Conservation (phyloP, 2,329 filamentous ascomycete species). For the Trichoderma koningiopsis region DNA sequence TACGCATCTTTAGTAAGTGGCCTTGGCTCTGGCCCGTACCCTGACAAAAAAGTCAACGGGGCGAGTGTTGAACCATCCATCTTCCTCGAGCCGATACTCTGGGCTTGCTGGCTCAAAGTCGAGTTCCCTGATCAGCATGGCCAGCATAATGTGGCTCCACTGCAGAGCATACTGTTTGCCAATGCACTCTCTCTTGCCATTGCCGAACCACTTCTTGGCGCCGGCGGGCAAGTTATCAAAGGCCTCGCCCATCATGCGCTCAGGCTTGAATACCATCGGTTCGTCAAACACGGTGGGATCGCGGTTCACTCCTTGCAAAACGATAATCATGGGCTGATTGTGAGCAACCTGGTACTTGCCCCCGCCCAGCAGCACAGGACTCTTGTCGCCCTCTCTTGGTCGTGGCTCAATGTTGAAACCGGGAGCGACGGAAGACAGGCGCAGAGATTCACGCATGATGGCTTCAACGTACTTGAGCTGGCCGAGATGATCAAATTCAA, state of each 20-base stretch:
- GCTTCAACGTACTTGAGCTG: constrained; percentile 58
- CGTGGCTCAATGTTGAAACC: constrained; percentile 57
- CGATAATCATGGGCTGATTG: constrained; percentile 52
- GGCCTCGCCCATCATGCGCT: constrained; percentile 51
- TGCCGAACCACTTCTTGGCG: constrained; percentile 55
- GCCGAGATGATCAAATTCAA: constrained; percentile 51
- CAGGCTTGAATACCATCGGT: constrained; percentile 49
- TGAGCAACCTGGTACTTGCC: constrained; percentile 54
- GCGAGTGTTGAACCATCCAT: constrained; percentile 57
- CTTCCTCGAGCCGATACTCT: constrained; percentile 45
- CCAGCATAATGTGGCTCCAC: constrained; percentile 46
- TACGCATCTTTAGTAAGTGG: background rate
- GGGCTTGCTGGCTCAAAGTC: constrained; percentile 50
- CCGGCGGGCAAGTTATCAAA: constrained; percentile 48
- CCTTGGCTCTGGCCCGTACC: constrained; percentile 45
- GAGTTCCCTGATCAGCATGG: constrained; percentile 47
- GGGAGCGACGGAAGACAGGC: constrained; percentile 56
- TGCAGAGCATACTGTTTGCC: constrained; percentile 54
- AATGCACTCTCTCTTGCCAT: constrained; percentile 55
- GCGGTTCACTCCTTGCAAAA: constrained; percentile 53
- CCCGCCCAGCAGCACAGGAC: constrained; percentile 49
- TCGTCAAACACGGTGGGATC: constrained; percentile 52
- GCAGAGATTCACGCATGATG: constrained; percentile 56
- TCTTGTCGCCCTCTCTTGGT: constrained; percentile 41
- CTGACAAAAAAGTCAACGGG: constrained; percentile 50